These are phyloP conservation scores for Syzygium aromaticum DNA, from an alignment of 345 rosid species.

Conservation along the genomic window DNA sequence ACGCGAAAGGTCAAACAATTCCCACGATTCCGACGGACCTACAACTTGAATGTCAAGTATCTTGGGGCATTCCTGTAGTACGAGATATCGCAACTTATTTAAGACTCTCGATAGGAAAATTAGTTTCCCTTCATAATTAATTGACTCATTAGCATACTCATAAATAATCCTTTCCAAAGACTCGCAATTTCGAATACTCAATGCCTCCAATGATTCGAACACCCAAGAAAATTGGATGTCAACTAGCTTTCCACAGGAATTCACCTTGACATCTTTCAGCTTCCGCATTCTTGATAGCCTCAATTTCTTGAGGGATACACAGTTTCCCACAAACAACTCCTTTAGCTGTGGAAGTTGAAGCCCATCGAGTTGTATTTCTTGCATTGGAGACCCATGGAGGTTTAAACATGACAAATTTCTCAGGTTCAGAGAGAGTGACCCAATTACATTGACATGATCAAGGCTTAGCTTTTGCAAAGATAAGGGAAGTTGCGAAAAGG, in stretches of 20 bases:
- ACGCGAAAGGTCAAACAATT: fast-evolving
- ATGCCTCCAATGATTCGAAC: neutral
- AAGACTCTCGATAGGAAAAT: neutral
- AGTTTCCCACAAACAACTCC: neutral
- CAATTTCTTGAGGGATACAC: neutral
- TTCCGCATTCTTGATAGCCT: neutral
- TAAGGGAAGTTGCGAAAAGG: neutral
- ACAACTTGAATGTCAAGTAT: neutral
- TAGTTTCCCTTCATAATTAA: neutral
- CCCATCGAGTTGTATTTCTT: neutral
- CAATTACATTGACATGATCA: neutral
- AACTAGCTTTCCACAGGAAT: fast-evolving
- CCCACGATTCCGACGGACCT: neutral
- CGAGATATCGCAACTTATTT: neutral
- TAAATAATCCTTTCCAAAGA: neutral
- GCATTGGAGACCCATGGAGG: fast-evolving
- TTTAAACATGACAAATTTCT: neutral
- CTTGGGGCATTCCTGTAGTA: neutral
- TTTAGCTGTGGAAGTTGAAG: neutral
- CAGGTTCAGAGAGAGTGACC: neutral
- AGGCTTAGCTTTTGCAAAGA: neutral
- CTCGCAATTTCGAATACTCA: fast-evolving
- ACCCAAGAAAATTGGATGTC: neutral
- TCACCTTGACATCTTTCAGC: fast-evolving
- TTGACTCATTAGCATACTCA: neutral